Evolutionary conservation across 139 green algal genomes (phyloP).

Genomic region (Micromonas pusilla): DNA sequence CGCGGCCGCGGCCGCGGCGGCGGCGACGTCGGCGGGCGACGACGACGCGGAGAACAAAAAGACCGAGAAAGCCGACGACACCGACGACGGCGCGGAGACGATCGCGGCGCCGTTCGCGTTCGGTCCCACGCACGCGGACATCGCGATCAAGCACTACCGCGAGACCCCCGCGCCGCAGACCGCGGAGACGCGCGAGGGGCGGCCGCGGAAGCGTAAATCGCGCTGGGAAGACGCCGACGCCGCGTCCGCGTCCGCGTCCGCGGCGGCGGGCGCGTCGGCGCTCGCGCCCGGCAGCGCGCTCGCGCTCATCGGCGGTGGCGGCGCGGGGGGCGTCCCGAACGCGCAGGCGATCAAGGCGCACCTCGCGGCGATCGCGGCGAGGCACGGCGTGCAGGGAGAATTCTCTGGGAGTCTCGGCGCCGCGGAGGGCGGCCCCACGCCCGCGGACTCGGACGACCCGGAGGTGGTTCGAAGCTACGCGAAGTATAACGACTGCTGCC

Average conservation of each 20-base stretch:
- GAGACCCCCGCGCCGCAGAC: background rate
- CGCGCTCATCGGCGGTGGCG: background rate
- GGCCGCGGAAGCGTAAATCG: background rate
- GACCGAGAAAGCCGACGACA: background rate
- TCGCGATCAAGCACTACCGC: background rate
- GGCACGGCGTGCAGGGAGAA: background rate
- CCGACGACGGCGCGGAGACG: background rate
- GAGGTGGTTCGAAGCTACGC: constrained; percentile 40
- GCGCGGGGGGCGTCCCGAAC: background rate
- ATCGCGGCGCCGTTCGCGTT: background rate
- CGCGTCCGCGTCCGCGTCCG: too few relatives aligned
- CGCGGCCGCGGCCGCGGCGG: too few relatives aligned
- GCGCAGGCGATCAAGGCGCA: constrained; percentile 5
- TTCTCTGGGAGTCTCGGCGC: background rate
- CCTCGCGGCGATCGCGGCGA: background rate
- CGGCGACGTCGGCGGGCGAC: too few relatives aligned
- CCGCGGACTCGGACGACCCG: constrained; percentile 27
- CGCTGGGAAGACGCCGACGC: background rate
- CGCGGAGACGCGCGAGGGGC: background rate
- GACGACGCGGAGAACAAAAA: too few relatives aligned
- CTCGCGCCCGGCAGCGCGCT: background rate
- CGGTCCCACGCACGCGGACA: background rate
- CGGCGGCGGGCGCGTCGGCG: too few relatives aligned
- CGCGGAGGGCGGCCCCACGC: background rate
- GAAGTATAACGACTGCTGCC: constrained; percentile 46